phyloP scores from a whole-genome alignment of 768 basidiomycete species.

The Panaeolus papilionaceus region DNA sequence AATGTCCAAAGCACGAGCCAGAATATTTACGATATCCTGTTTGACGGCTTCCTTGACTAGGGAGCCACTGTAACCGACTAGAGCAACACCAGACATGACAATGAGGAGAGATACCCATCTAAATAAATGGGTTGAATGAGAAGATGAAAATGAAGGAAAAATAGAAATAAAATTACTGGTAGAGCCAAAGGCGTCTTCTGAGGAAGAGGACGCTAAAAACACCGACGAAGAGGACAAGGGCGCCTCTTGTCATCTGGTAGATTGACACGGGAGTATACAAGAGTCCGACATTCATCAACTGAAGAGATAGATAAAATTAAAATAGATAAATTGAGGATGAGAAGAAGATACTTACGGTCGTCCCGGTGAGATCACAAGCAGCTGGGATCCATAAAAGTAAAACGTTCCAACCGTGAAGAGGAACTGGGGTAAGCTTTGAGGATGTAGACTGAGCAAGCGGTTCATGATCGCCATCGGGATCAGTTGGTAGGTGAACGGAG shows the following conservation, averaged over 20 bases:
- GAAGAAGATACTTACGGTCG: slow-evolving; percentile 64
- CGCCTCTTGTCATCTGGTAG: slow-evolving; percentile 96
- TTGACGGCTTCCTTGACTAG: slow-evolving; percentile 79
- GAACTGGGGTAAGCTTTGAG: slow-evolving; percentile 45
- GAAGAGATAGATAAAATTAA: slow-evolving; percentile 23
- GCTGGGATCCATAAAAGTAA: slow-evolving; percentile 90
- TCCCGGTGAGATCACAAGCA: slow-evolving; percentile 87
- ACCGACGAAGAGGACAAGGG: slow-evolving; percentile 94
- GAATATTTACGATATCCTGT: slow-evolving; percentile 42
- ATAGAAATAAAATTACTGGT: slow-evolving; percentile 62
- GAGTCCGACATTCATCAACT: slow-evolving; percentile 95
- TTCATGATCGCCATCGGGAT: slow-evolving; percentile 51
- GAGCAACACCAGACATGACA: slow-evolving; percentile 83
- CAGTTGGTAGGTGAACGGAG: slow-evolving; percentile 60
- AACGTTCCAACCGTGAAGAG: slow-evolving; percentile 70
- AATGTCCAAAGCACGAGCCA: slow-evolving; percentile 35
- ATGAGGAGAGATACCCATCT: slow-evolving; percentile 92
- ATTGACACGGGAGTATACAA: slow-evolving; percentile 97
- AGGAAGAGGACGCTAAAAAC: slow-evolving; percentile 92
- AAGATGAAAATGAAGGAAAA: slow-evolving; percentile 17
- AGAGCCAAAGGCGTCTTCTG: slow-evolving; percentile 81
- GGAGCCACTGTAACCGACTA: slow-evolving; percentile 91
- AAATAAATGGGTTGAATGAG: slow-evolving; percentile 20
- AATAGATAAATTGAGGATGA: slow-evolving; percentile 22
- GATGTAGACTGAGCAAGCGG: slow-evolving; percentile 25